A percentile compares a stretch with the other conserved stretches of the same genome.
These are phyloP conservation scores for Dalechampia spathulata DNA, from an alignment of 441 rosid genomes.

Conservation along the genomic window DNA sequence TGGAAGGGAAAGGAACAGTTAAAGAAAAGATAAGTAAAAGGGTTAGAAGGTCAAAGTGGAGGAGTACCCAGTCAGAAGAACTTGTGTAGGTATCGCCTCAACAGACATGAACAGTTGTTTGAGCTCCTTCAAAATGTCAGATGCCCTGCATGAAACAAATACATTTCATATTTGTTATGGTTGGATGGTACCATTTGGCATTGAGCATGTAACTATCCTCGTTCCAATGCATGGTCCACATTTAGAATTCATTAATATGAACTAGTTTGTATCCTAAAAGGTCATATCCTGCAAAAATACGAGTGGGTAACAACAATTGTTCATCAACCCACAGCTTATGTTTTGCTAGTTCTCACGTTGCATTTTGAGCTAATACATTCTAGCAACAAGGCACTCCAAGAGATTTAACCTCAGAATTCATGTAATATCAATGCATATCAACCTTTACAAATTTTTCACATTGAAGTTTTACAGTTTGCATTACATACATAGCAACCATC, in stretches of 20 bases:
- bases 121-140: slow-evolving; percentile 52
- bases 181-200: not conserved
- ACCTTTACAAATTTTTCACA: too few relatives aligned
- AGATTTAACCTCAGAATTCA: too few relatives aligned
- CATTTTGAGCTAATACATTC: not conserved
- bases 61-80: slow-evolving; percentile 65
- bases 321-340: not conserved
- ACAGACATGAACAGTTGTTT: slow-evolving; percentile 37
- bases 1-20: too few relatives aligned
- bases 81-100: slow-evolving; percentile 64
- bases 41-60: slow-evolving; percentile 1
- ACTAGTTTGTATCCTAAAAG: too few relatives aligned
- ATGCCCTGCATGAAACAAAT: slow-evolving; percentile 42
- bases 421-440: too few relatives aligned
- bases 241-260: too few relatives aligned
- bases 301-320: not conserved
- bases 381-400: not conserved
- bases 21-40: too few relatives aligned
- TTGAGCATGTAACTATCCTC: not conserved
- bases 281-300: not conserved
- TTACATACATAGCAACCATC: not conserved
- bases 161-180: not conserved
- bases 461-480: not conserved
- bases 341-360: not conserved
- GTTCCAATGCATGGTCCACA: too few relatives aligned